Evolutionary conservation across 352 stramenopile genomes (phyloP).

Genomic region (Phytophthora brassicae): DNA sequence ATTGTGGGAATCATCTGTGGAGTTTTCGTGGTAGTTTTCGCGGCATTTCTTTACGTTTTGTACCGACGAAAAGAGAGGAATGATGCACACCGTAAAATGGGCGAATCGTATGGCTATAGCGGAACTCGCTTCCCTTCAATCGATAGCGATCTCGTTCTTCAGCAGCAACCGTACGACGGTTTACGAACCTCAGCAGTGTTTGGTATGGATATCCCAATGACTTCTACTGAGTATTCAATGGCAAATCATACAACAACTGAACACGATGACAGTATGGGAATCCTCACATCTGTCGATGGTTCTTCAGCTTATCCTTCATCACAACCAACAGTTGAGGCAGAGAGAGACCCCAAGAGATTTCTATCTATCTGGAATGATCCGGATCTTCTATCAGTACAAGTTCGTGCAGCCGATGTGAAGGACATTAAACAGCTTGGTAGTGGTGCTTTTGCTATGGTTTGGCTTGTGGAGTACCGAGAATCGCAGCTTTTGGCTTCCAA

Average conservation of each 20-base stretch:
- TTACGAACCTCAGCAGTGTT: conserved; percentile 17
- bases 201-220: conserved; percentile 24
- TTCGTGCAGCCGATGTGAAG: conserved; percentile 26
- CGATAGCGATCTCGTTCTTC: conserved; percentile 25
- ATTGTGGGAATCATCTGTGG: conserved; percentile 31
- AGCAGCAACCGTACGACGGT: conserved; percentile 16
- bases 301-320: conserved; percentile 15
- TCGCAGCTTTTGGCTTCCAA: conserved; percentile 34
- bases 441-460: conserved; percentile 32
- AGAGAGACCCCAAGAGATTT: conserved; percentile 2
- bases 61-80: conserved; percentile 19
- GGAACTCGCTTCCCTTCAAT: conserved; percentile 26
- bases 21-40: conserved; percentile 14
- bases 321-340: conserved; percentile 5
- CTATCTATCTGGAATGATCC: conserved; percentile 36
- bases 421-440: conserved; percentile 30
- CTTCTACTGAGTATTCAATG: conserved; percentile 24
- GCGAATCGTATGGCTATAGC: conserved; percentile 7
- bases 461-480: conserved; percentile 28
- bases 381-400: conserved; percentile 29
- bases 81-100: conserved; percentile 8
- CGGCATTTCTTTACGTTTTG: conserved; percentile 17
- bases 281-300: conserved; percentile 16
- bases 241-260: conserved; percentile 13
- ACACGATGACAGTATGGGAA: conserved; percentile 15